phyloP scores from a whole-genome alignment of 306 rosid genomes.

The Ochetophila trinervis region DNA sequence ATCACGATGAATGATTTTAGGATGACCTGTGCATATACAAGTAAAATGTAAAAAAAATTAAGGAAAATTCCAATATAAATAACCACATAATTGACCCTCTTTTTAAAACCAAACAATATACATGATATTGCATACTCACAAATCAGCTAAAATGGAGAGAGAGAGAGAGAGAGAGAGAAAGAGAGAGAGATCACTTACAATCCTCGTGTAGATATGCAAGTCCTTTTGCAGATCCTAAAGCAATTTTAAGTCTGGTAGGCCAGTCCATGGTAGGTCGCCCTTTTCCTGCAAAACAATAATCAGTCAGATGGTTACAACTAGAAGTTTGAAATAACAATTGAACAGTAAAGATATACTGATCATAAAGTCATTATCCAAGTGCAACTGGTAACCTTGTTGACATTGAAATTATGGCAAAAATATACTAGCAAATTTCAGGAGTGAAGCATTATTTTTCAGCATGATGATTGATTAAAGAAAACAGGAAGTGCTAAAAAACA shows the following conservation, averaged over 20 bases:
- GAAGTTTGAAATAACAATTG: not conserved
- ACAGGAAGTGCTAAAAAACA: not conserved
- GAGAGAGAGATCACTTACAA: conserved; percentile 67
- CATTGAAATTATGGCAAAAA: too few relatives aligned
- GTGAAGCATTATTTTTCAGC: too few relatives aligned
- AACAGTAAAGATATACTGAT: not conserved
- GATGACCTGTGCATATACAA: conserved; percentile 64
- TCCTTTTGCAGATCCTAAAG: conserved; percentile 95
- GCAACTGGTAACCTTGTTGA: not conserved
- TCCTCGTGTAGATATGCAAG: conserved; percentile 96
- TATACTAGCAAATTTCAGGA: too few relatives aligned
- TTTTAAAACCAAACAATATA: not conserved
- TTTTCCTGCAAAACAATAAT: conserved; percentile 50
- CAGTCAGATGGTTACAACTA: conserved; percentile 24
- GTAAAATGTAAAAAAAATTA: conserved; percentile 7
- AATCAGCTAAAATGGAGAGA: not conserved
- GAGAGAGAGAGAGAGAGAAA: too few relatives aligned
- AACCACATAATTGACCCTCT: not conserved
- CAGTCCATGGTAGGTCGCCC: conserved; percentile 94
- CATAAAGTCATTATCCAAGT: not conserved
- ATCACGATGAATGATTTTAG: conserved; percentile 96
- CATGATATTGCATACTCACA: not conserved
- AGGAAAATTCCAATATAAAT: not conserved
- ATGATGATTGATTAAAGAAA: too few relatives aligned
- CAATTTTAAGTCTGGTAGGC: conserved; percentile 75